A percentile compares a stretch with the other conserved stretches of the same genome.
phyloP scores from a whole-genome alignment of 1,284 basidiomycete species.

The Leccinum subrobustum region DNA sequence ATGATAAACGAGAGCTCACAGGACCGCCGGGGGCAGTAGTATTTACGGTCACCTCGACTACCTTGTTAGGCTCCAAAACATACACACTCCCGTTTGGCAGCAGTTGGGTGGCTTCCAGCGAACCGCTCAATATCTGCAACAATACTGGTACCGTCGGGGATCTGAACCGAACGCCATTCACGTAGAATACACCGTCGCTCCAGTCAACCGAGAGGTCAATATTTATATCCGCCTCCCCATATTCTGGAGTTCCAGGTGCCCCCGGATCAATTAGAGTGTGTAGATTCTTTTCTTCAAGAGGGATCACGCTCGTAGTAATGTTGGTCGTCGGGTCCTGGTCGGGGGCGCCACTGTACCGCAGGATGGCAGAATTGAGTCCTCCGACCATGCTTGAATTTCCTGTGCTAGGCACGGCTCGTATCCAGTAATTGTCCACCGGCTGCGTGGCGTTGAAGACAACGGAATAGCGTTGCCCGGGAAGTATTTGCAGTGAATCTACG shows the following conservation, averaged over 20 bases:
- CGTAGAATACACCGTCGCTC: slow-evolving; percentile 16
- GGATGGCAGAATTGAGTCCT: slow-evolving; percentile 50
- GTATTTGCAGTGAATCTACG: slow-evolving; percentile 34
- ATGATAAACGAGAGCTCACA: slow-evolving; percentile 15
- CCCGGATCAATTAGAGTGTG: slow-evolving; percentile 36
- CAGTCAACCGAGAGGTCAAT: slow-evolving; percentile 25
- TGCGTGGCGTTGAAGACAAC: slow-evolving; percentile 38
- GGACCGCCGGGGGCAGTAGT: slow-evolving; percentile 15
- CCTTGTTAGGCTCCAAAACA: slow-evolving; percentile 31
- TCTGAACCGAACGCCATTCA: slow-evolving; percentile 25
- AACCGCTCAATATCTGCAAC: slow-evolving; percentile 39
- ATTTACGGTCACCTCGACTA: slow-evolving; percentile 34
- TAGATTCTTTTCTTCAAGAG: slow-evolving; percentile 34
- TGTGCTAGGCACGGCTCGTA: slow-evolving; percentile 27
- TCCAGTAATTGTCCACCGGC: slow-evolving; percentile 38
- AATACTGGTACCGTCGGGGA: slow-evolving; percentile 35
- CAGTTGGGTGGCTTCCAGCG: slow-evolving; percentile 25
- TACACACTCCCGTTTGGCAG: slow-evolving; percentile 31
- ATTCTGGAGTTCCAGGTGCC: slow-evolving; percentile 31
- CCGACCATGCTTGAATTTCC: slow-evolving; percentile 26
- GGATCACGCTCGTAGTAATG: slow-evolving; percentile 22
- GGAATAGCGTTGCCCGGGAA: slow-evolving; percentile 39
- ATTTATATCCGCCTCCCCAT: slow-evolving; percentile 33
- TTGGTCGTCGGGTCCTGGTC: slow-evolving; percentile 40
- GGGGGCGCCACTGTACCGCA: slow-evolving; percentile 50